Conservation (phyloP, 225 moss, liverwort and hornwort species). For the Polytrichum formosum region DNA sequence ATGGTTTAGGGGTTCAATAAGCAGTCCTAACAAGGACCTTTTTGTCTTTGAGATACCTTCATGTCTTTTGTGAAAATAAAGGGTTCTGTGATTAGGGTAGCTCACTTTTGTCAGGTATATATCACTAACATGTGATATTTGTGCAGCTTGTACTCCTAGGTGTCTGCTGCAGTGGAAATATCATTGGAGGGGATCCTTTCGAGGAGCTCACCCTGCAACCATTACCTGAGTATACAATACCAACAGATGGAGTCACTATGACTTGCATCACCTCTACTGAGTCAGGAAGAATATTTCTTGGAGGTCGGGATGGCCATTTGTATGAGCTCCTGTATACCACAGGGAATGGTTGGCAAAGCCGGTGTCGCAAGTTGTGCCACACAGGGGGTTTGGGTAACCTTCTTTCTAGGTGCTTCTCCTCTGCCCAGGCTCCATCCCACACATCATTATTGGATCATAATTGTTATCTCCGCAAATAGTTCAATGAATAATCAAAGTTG, state of each 20-base stretch:
- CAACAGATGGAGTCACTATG: slow-evolving; percentile 95
- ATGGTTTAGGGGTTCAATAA: too few species aligned
- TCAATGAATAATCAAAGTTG: too few species aligned
- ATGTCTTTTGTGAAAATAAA: too few species aligned
- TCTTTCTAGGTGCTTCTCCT: slow-evolving; percentile 78
- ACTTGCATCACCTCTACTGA: slow-evolving; percentile 87
- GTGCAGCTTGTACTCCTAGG: slow-evolving; percentile 95
- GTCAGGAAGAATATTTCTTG: slow-evolving; percentile 87
- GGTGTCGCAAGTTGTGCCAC: slow-evolving; percentile 97
- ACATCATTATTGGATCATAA: slow-evolving; percentile 12
- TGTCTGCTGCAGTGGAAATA: slow-evolving; percentile 95
- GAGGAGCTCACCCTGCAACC: slow-evolving; percentile 87
- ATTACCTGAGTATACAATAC: slow-evolving; percentile 87
- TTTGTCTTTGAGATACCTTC: too few species aligned
- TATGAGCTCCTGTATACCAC: slow-evolving; percentile 93
- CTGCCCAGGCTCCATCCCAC: slow-evolving; percentile 26
- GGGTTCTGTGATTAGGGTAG: too few species aligned
- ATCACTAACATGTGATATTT: slow-evolving; percentile 18
- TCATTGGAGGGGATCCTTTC: slow-evolving; percentile 70
- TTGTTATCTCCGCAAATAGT: too few species aligned
- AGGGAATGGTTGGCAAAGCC: slow-evolving; percentile 93
- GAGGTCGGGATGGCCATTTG: slow-evolving; percentile 94
- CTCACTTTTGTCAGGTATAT: too few species aligned
- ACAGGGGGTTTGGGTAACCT: slow-evolving; percentile 95
- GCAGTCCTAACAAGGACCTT: too few species aligned